These are phyloP conservation scores for Mucor piriformis DNA, from an alignment of 371 early-diverging fungal genomes.

Conservation along the genomic window DNA sequence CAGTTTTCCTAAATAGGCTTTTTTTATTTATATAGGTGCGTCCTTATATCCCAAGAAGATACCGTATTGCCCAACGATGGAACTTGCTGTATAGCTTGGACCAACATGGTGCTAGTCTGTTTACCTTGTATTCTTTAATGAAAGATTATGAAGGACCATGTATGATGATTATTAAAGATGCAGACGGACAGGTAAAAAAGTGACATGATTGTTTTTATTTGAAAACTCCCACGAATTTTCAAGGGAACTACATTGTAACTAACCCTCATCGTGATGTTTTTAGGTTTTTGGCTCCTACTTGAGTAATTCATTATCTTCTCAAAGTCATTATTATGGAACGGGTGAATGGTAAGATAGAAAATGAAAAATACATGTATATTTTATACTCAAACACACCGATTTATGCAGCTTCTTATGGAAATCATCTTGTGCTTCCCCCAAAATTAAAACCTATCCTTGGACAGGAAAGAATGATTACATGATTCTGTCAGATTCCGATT, in stretches of 20 bases:
- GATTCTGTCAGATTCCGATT: slow-evolving; percentile 79
- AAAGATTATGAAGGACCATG: slow-evolving; percentile 66
- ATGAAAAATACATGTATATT: background rate
- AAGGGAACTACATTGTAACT: slow-evolving; percentile 1
- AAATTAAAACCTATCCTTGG: slow-evolving; percentile 74
- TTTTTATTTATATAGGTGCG: slow-evolving; percentile 28
- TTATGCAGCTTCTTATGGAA: slow-evolving; percentile 80
- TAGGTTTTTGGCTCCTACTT: slow-evolving; percentile 92
- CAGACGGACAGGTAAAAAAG: slow-evolving; percentile 56
- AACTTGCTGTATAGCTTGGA: slow-evolving; percentile 85
- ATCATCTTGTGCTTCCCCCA: slow-evolving; percentile 28
- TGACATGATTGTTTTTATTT: background rate
- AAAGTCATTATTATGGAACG: slow-evolving; percentile 81
- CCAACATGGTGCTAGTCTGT: slow-evolving; percentile 89
- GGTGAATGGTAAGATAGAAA: slow-evolving; percentile 78
- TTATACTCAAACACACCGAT: background rate
- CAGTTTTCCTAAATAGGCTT: background rate
- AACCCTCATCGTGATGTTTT: background rate
- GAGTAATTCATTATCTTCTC: slow-evolving; percentile 68
- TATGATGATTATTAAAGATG: slow-evolving; percentile 74
- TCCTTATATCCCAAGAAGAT: slow-evolving; percentile 63
- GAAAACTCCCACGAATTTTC: slow-evolving; percentile 6
- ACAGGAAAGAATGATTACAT: slow-evolving; percentile 91
- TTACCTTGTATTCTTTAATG: slow-evolving; percentile 73
- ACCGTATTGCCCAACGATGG: slow-evolving; percentile 72